Percentiles rank a stretch among this genome's conserved stretches.
These are phyloP conservation scores for Neofusicoccum laricinum DNA, from an alignment of 2,329 filamentous ascomycete genomes.

Conservation along the genomic window DNA sequence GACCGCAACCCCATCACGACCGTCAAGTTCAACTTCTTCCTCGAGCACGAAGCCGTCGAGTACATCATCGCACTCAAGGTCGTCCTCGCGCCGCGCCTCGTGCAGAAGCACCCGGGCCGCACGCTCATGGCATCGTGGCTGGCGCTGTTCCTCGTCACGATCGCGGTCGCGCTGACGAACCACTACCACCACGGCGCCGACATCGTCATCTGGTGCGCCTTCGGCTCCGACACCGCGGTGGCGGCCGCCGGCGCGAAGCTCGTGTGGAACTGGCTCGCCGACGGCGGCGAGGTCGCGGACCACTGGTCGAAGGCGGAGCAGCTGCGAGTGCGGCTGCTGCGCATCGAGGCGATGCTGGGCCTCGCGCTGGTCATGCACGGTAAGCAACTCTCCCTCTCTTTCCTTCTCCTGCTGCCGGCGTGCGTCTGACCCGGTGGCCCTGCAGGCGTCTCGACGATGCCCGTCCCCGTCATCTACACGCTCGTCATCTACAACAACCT, in stretches of 20 bases:
- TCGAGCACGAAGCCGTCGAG: slow-evolving; percentile 20
- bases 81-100: slow-evolving; percentile 8
- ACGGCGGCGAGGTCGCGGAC: not conserved
- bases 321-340: not conserved
- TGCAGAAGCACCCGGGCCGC: not conserved
- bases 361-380: slow-evolving; percentile 17
- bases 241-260: slow-evolving; percentile 16
- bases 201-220: slow-evolving; percentile 19
- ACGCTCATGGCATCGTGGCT: slow-evolving; percentile 17
- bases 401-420: too few relatives aligned
- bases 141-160: slow-evolving; percentile 7
- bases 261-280: slow-evolving; percentile 1
- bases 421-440: too few relatives aligned
- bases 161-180: slow-evolving; percentile 13
- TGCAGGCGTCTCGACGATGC: slow-evolving; percentile 17
- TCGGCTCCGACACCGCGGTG: slow-evolving; percentile 17
- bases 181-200: slow-evolving; percentile 18
- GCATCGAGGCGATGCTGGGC: slow-evolving; percentile 18
- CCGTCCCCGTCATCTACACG: slow-evolving; percentile 14
- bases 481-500: slow-evolving; percentile 18
- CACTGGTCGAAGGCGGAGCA: not conserved
- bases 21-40: slow-evolving; percentile 19
- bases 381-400: too few relatives aligned
- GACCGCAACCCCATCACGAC: slow-evolving; percentile 15
- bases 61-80: slow-evolving; percentile 18